These are phyloP conservation scores for Trichophaea hybrida DNA, from an alignment of 2,329 filamentous ascomycete genomes.

Conservation along the genomic window DNA sequence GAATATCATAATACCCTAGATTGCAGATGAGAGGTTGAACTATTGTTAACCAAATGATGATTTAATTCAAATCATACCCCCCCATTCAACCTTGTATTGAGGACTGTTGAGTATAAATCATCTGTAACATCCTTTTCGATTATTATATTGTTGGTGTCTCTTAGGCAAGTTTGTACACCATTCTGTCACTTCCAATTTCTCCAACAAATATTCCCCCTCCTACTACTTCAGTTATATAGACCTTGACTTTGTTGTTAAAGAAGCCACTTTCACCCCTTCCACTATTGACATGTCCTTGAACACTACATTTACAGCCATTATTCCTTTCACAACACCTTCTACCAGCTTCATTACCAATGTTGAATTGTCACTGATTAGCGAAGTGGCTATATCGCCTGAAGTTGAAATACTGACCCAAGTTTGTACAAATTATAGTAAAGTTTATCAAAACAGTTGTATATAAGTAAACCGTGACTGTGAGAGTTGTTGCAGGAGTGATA, in stretches of 20 bases:
- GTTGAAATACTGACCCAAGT: too few species aligned
- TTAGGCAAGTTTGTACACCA: too few species aligned
- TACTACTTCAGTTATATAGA: background rate
- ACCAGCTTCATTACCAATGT: background rate
- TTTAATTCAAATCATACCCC: background rate
- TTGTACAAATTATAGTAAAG: too few species aligned
- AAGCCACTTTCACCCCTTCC: background rate
- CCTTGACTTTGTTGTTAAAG: background rate
- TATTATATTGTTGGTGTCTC: background rate
- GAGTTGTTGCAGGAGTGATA: too few species aligned
- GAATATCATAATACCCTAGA: background rate
- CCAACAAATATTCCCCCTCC: background rate
- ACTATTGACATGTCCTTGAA: background rate
- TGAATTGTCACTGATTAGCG: too few species aligned
- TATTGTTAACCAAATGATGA: background rate
- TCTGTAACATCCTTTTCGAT: too few species aligned
- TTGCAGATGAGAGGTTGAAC: too few species aligned
- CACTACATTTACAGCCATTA: background rate
- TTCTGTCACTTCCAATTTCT: background rate
- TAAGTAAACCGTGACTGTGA: too few species aligned
- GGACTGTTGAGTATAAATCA: background rate
- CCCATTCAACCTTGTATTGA: background rate
- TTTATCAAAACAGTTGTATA: too few species aligned
- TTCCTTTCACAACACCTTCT: too few species aligned
- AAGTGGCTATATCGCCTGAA: too few species aligned